phyloP scores from a whole-genome alignment of 106 monocot species.

The Phalaenopsis equestris region DNA sequence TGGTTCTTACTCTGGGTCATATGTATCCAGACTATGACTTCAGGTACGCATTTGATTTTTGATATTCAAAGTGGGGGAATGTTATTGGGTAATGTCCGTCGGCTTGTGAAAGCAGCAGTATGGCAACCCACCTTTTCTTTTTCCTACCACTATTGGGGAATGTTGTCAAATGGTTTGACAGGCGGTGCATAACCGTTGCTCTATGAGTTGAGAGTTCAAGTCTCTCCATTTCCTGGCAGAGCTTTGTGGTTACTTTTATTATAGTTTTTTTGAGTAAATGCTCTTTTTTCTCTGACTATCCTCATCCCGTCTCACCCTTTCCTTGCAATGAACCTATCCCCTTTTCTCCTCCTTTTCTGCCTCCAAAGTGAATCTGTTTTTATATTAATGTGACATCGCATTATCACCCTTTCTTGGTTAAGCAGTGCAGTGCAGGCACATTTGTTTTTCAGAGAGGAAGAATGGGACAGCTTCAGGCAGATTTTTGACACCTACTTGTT shows the following conservation, averaged over 20 bases:
- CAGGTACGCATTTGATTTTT: slow-evolving; percentile 55
- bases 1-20: slow-evolving; percentile 83
- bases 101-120: slow-evolving; percentile 63
- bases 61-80: slow-evolving; percentile 20
- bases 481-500: slow-evolving; percentile 83
- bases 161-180: slow-evolving; percentile 99
- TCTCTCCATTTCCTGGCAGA: slow-evolving; percentile 96
- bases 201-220: slow-evolving; percentile 99
- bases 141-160: slow-evolving; percentile 44
- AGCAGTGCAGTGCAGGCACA: slow-evolving; percentile 86
- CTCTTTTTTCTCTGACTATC: background rate
- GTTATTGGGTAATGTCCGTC: slow-evolving; percentile 90
- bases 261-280: background rate
- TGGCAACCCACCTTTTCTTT: slow-evolving; percentile 73
- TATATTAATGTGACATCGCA: slow-evolving; percentile 9
- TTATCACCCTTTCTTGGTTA: slow-evolving; percentile 21
- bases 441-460: slow-evolving; percentile 84
- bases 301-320: background rate
- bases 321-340: background rate
- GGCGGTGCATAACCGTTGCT: slow-evolving; percentile 79
- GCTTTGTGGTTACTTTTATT: slow-evolving; percentile 1
- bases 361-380: background rate
- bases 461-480: slow-evolving; percentile 74
- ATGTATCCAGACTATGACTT: slow-evolving; percentile 99
- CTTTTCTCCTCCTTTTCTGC: background rate